phyloP scores from a whole-genome alignment of 1,284 basidiomycete genomes.

The Apiotrichum sp. region DNA sequence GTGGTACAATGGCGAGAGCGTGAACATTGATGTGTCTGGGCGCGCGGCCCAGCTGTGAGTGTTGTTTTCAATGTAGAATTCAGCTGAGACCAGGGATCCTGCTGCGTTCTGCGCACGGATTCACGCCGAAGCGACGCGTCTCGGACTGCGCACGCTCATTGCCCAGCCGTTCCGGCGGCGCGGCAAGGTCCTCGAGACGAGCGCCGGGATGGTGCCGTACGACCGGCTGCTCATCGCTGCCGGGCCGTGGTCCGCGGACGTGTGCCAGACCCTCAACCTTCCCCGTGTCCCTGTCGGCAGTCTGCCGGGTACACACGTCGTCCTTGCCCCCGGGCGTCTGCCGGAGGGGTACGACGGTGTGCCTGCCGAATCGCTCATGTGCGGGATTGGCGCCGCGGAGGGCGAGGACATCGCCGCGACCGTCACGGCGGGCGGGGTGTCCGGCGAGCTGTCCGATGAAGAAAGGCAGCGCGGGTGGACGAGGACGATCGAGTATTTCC shows the following conservation, averaged over 20 bases:
- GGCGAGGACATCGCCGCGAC: constrained; percentile 1
- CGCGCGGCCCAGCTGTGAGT: constrained; percentile 10
- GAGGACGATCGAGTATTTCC: constrained; percentile 12
- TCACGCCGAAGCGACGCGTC: constrained; percentile 3
- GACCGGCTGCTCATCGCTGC: constrained; percentile 13
- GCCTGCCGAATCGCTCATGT: constrained; percentile 11
- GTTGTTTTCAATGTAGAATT: too few relatives aligned
- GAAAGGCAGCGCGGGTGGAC: constrained; percentile 10
- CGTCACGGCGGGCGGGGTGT: background rate
- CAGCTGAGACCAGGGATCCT: constrained; percentile 2
- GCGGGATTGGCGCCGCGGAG: constrained; percentile 2
- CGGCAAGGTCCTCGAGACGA: constrained; percentile 2
- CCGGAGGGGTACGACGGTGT: background rate
- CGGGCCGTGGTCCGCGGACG: constrained; percentile 11
- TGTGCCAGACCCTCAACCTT: constrained; percentile 8
- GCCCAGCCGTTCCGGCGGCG: constrained; percentile 5
- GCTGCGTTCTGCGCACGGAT: constrained; percentile 7
- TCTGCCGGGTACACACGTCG: constrained; percentile 9
- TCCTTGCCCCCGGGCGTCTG: constrained; percentile 1
- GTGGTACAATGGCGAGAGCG: constrained; percentile 12
- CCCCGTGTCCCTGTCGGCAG: constrained; percentile 6
- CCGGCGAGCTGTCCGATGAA: background rate
- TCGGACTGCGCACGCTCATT: constrained; percentile 10
- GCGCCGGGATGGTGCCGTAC: constrained; percentile 3
- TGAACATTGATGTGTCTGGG: constrained; percentile 2